Evolutionary conservation across 176 grass and related monocot genomes (phyloP).

Genomic region (Melocanna baccifera): DNA sequence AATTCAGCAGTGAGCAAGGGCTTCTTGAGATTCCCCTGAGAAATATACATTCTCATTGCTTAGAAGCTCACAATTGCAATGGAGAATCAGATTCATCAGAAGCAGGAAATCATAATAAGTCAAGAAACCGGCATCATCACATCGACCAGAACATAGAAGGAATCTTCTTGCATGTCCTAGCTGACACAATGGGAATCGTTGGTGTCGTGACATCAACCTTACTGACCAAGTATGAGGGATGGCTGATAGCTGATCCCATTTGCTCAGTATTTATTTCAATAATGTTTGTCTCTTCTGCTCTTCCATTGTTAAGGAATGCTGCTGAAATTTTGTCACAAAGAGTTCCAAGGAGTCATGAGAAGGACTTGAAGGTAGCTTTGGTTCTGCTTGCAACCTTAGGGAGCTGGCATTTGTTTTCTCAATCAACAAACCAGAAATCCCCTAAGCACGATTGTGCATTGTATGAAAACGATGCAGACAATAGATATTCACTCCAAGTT

Average conservation of each 20-base stretch:
- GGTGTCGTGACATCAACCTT: conserved; percentile 91
- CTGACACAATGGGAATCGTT: conserved; percentile 94
- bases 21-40: conserved; percentile 35
- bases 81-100: conserved; percentile 14
- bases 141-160: conserved; percentile 97
- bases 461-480: background rate
- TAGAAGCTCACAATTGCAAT: conserved; percentile 33
- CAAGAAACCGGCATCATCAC: conserved; percentile 56
- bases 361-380: conserved; percentile 60
- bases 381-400: background rate
- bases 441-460: background rate
- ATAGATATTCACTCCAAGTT: background rate
- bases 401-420: background rate
- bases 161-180: conserved; percentile 98
- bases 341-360: conserved; percentile 78
- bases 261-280: conserved; percentile 97
- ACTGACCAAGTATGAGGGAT: conserved; percentile 95
- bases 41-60: conserved; percentile 31
- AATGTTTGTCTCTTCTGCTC: conserved; percentile 83
- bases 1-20: conserved; percentile 14
- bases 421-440: background rate
- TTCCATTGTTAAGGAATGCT: conserved; percentile 90
- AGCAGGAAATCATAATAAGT: conserved; percentile 31
- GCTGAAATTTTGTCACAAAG: conserved; percentile 98
- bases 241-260: conserved; percentile 88